A percentile compares a stretch with the other conserved stretches of the same genome.
phyloP scores from a whole-genome alignment of 2,329 filamentous ascomycete genomes.

The Verticillium longisporum region DNA sequence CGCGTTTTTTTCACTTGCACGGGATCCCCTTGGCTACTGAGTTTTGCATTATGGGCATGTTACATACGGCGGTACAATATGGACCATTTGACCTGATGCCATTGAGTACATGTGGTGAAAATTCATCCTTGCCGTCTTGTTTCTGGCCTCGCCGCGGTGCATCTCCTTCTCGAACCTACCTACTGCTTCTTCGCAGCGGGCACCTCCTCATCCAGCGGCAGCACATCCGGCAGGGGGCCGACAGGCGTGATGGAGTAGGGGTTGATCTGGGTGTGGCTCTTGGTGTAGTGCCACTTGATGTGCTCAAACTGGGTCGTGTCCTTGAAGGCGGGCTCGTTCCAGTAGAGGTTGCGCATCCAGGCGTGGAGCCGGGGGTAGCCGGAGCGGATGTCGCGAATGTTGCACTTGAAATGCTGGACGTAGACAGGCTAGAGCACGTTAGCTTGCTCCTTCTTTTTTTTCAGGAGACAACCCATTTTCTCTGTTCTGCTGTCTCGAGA shows the following conservation, averaged over 20 bases:
- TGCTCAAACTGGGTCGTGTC: constrained; percentile 89
- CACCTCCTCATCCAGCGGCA: constrained; percentile 75
- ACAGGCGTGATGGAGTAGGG: constrained; percentile 71
- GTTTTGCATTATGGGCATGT: no score
- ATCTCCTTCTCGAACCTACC: no score
- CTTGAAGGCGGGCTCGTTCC: constrained; percentile 70
- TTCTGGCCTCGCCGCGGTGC: no score
- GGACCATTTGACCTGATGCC: not conserved
- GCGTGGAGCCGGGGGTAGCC: constrained; percentile 76
- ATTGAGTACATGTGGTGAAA: no score
- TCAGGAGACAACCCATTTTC: no score
- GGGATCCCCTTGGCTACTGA: no score
- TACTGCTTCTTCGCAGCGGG: constrained; percentile 32
- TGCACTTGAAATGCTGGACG: constrained; percentile 85
- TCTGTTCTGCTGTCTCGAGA: not conserved
- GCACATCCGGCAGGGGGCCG: constrained; percentile 76
- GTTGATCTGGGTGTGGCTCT: constrained; percentile 60
- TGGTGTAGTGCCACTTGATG: constrained; percentile 74
- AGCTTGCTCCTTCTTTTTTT: not conserved
- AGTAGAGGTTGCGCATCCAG: constrained; percentile 82
- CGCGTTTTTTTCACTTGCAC: not conserved
- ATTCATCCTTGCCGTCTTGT: no score
- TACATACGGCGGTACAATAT: no score
- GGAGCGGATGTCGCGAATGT: constrained; percentile 74
- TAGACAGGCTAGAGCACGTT: constrained; percentile 50